phyloP scores from a whole-genome alignment of 2,329 filamentous ascomycete species.

The Aspergillus costaricaensis region DNA sequence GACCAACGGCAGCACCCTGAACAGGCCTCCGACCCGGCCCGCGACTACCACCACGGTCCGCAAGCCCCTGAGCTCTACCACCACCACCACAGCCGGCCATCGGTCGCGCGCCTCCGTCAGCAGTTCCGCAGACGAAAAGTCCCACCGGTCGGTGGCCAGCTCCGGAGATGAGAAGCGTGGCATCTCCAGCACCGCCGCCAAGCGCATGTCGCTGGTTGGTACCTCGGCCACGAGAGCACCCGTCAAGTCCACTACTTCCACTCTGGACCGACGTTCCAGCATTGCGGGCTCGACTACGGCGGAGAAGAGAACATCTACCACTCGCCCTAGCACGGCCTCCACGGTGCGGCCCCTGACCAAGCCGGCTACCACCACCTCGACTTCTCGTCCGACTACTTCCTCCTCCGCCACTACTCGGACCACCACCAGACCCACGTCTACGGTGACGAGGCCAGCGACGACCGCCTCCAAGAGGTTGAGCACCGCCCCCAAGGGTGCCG shows the following conservation, averaged over 20 bases:
- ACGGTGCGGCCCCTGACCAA: constrained; percentile 29
- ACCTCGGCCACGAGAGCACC: constrained; percentile 39
- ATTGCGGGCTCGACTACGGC: constrained; percentile 37
- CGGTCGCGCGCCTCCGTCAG: constrained; percentile 45
- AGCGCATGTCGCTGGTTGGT: constrained; percentile 48
- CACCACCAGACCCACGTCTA: constrained; percentile 21
- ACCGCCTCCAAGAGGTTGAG: constrained; percentile 39
- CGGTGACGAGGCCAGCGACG: constrained; percentile 19
- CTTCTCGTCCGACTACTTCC: constrained; percentile 28
- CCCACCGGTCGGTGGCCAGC: constrained; percentile 40
- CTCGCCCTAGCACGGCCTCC: constrained; percentile 25
- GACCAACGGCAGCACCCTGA: constrained; percentile 42
- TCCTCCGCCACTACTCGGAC: constrained; percentile 25
- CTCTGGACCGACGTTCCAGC: constrained; percentile 41
- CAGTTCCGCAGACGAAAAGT: constrained; percentile 48
- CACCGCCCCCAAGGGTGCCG: constrained; percentile 33
- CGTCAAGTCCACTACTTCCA: constrained; percentile 34
- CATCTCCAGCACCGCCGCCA: constrained; percentile 43
- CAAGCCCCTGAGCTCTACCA: constrained; percentile 40
- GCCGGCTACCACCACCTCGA: constrained; percentile 27
- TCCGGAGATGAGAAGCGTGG: constrained; percentile 49
- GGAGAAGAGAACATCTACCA: constrained; percentile 32
- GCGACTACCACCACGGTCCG: constrained; percentile 35
- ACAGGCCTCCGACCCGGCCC: constrained; percentile 49
- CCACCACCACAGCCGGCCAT: constrained; percentile 42